Conservation (phyloP, 202 grass and related monocot species). For the Carex arenaria region DNA sequence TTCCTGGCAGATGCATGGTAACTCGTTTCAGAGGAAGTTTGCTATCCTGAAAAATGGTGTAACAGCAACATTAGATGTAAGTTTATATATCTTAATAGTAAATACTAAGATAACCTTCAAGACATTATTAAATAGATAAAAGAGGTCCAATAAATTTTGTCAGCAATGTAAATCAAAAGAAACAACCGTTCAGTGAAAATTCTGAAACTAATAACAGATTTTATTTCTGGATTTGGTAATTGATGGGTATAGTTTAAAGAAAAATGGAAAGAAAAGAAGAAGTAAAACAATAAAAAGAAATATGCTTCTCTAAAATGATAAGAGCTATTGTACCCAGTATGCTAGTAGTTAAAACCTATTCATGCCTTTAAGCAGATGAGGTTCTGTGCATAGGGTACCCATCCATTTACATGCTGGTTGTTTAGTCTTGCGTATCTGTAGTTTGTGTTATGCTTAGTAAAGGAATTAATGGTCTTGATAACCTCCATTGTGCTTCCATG, state of each 20-base stretch:
- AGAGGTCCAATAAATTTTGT: not conserved
- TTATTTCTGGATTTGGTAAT: not conserved
- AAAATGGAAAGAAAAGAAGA: not conserved
- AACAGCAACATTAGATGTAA: conserved; percentile 85
- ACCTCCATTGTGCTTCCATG: not conserved
- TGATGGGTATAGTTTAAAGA: not conserved
- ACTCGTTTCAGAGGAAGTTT: conserved; percentile 93
- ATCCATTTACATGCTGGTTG: not conserved
- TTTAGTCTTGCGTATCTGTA: not conserved
- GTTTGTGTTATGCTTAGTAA: not conserved
- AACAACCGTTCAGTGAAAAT: not conserved
- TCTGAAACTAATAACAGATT: not conserved
- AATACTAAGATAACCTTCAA: not conserved
- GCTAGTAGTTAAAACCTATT: not conserved
- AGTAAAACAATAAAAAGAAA: not conserved
- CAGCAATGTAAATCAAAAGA: not conserved
- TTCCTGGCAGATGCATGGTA: conserved; percentile 86
- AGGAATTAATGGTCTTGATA: not conserved
- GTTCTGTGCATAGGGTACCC: not conserved
- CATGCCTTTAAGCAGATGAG: not conserved
- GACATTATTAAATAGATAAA: not conserved
- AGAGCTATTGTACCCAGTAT: not conserved
- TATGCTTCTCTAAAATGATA: not conserved
- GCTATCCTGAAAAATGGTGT: conserved; percentile 85
- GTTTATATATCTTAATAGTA: conserved; percentile 16